Conservation (phyloP, 306 rosid species). For the Mimosa pudica region DNA sequence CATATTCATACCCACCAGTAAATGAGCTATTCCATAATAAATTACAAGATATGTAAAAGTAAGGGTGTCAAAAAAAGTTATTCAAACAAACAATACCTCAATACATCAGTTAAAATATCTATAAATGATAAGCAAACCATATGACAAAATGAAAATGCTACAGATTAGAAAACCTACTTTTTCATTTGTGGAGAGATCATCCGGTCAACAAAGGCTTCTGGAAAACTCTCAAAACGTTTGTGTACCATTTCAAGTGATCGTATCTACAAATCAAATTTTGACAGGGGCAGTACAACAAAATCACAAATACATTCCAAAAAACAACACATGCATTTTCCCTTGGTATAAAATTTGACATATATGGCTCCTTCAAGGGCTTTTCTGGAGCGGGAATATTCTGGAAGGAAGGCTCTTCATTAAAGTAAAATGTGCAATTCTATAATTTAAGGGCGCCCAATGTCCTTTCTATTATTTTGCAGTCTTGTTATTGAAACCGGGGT, state of each 20-base stretch:
- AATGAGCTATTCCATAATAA: conserved; percentile 11
- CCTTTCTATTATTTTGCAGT: not conserved
- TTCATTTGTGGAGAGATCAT: conserved; percentile 64
- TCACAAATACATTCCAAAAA: not conserved
- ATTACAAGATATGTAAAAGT: not conserved
- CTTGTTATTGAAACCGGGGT: not conserved
- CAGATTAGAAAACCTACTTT: conserved; percentile 48
- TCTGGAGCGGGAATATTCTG: conserved; percentile 11
- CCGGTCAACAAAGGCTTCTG: conserved; percentile 76
- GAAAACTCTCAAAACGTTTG: conserved; percentile 97
- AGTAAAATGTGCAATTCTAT: not conserved
- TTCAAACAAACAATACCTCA: not conserved
- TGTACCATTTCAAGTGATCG: conserved; percentile 98
- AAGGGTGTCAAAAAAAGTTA: not conserved
- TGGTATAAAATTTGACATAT: not conserved
- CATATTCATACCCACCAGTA: conserved; percentile 14
- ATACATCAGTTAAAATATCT: conserved; percentile 21
- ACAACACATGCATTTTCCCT: conserved; percentile 1
- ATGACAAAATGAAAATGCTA: not conserved
- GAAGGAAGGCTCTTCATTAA: not conserved
- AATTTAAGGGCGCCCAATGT: not conserved
- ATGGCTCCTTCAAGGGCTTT: not conserved
- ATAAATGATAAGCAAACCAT: not conserved
- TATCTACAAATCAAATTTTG: conserved; percentile 56
- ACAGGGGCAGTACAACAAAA: conserved; percentile 23